A percentile compares a stretch with the other conserved stretches of the same genome.
Conservation (phyloP, 2,329 filamentous ascomycete species). For the Fusarium tuaranense region DNA sequence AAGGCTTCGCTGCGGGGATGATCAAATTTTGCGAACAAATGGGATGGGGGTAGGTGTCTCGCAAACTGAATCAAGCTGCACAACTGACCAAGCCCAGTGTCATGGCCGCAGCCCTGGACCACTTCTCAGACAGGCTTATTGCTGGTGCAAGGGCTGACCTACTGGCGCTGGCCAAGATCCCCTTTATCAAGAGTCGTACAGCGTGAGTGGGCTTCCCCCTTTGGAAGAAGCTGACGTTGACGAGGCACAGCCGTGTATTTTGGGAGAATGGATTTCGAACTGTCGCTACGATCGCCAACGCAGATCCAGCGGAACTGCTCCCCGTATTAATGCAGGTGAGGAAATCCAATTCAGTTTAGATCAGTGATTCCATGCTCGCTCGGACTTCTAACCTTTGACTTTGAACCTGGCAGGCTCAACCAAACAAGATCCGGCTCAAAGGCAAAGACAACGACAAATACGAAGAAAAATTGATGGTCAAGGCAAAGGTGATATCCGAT, state of each 20-base stretch:
- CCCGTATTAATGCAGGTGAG: slow-evolving; percentile 78
- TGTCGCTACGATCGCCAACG: slow-evolving; percentile 75
- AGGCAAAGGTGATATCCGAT: slow-evolving; percentile 75
- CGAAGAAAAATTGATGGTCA: slow-evolving; percentile 72
- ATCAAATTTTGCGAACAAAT: slow-evolving; percentile 84
- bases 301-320: slow-evolving; percentile 74
- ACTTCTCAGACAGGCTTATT: slow-evolving; percentile 79
- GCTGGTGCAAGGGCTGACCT: slow-evolving; percentile 79
- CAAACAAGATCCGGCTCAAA: slow-evolving; percentile 70
- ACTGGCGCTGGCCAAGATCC: slow-evolving; percentile 76
- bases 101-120: slow-evolving; percentile 77
- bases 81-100: slow-evolving; percentile 59
- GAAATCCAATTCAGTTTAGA: slow-evolving; percentile 8
- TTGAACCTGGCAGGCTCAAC: slow-evolving; percentile 65
- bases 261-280: slow-evolving; percentile 82
- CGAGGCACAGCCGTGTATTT: slow-evolving; percentile 63
- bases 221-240: slow-evolving; percentile 7
- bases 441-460: slow-evolving; percentile 68
- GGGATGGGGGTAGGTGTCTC: slow-evolving; percentile 71
- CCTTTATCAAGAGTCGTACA: slow-evolving; percentile 82
- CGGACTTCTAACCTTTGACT: neutral
- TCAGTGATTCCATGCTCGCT: neutral
- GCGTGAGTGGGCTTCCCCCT: slow-evolving; percentile 59
- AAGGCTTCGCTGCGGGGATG: slow-evolving; percentile 83
- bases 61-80: neutral